phyloP scores from a whole-genome alignment of 108 stramenopile genomes.

The Licmophora abbreviata region DNA sequence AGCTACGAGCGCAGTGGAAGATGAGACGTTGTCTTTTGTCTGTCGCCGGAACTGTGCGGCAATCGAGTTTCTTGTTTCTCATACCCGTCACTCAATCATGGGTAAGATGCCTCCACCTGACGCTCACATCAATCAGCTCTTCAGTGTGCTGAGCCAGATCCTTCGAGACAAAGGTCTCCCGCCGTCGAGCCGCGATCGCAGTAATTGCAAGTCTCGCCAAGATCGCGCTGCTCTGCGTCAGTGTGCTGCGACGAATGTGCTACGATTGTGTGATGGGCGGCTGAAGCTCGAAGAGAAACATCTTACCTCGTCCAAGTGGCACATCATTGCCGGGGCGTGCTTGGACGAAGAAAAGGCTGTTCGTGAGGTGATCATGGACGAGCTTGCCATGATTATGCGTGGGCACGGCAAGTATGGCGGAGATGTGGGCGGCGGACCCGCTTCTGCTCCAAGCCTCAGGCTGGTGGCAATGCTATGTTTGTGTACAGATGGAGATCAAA shows the following conservation, averaged over 20 bases:
- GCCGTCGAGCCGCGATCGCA: conserved; percentile 35
- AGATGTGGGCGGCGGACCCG: background rate
- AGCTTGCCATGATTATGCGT: conserved; percentile 58
- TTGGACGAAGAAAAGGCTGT: conserved; percentile 54
- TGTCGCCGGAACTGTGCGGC: conserved; percentile 56
- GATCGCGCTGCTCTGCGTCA: conserved; percentile 64
- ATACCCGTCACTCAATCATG: conserved; percentile 47
- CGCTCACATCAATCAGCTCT: conserved; percentile 27
- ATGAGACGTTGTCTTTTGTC: conserved; percentile 34
- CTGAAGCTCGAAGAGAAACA: conserved; percentile 47
- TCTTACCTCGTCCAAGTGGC: conserved; percentile 55
- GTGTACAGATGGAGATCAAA: conserved; percentile 61
- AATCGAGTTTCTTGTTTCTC: conserved; percentile 64
- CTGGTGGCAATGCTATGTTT: conserved; percentile 62
- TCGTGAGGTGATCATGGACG: conserved; percentile 48
- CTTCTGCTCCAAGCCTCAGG: conserved; percentile 47
- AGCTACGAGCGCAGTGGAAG: conserved; percentile 17
- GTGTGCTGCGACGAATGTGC: conserved; percentile 56
- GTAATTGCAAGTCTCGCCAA: conserved; percentile 26
- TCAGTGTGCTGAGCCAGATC: conserved; percentile 28
- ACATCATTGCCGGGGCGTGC: conserved; percentile 38
- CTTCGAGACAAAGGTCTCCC: conserved; percentile 49
- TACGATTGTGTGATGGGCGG: conserved; percentile 69
- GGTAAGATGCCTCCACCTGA: conserved; percentile 15
- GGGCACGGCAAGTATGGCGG: conserved; percentile 44